These are phyloP conservation scores for Chaetomium sp. DNA, from an alignment of 2,329 filamentous ascomycete genomes.

Conservation along the genomic window DNA sequence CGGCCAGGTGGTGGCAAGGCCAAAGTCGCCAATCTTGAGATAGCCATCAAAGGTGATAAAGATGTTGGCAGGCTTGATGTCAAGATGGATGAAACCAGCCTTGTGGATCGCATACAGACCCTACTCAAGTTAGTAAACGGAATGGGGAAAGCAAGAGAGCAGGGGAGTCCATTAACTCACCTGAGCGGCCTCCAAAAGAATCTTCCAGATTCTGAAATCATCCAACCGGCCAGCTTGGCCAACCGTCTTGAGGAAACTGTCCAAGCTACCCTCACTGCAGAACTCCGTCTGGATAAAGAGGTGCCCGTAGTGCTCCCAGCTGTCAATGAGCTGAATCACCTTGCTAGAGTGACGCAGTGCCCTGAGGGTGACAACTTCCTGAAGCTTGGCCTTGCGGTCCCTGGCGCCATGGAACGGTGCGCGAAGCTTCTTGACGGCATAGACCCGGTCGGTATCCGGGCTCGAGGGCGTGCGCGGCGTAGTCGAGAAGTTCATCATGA, in stretches of 20 bases:
- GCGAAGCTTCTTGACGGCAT: constrained; percentile 90
- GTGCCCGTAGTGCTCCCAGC: constrained; percentile 79
- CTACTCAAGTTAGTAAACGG: constrained; percentile 36
- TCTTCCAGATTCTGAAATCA: constrained; percentile 98
- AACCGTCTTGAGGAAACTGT: constrained; percentile 75
- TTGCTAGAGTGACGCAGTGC: constrained; percentile 76
- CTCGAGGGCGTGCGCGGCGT: constrained; percentile 45
- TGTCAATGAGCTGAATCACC: constrained; percentile 73
- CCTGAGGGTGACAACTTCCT: constrained; percentile 75
- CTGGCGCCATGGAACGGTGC: constrained; percentile 69
- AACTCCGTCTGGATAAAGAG: constrained; percentile 98
- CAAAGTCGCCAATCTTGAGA: constrained; percentile 82
- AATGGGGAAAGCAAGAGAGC: not conserved
- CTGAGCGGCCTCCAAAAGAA: constrained; percentile 75
- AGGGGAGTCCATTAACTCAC: constrained; percentile 46
- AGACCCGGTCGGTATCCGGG: constrained; percentile 56
- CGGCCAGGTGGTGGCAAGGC: constrained; percentile 73
- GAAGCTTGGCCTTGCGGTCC: constrained; percentile 76
- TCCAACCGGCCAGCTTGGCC: constrained; percentile 82
- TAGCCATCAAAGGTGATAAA: constrained; percentile 75
- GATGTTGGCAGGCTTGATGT: constrained; percentile 80
- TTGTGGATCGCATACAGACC: constrained; percentile 87
- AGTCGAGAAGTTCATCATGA: constrained; percentile 31
- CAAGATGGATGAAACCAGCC: constrained; percentile 76
- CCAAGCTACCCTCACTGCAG: constrained; percentile 88